phyloP scores from a whole-genome alignment of 1,139 yeast species.

The Suhomyces bokatorum region DNA sequence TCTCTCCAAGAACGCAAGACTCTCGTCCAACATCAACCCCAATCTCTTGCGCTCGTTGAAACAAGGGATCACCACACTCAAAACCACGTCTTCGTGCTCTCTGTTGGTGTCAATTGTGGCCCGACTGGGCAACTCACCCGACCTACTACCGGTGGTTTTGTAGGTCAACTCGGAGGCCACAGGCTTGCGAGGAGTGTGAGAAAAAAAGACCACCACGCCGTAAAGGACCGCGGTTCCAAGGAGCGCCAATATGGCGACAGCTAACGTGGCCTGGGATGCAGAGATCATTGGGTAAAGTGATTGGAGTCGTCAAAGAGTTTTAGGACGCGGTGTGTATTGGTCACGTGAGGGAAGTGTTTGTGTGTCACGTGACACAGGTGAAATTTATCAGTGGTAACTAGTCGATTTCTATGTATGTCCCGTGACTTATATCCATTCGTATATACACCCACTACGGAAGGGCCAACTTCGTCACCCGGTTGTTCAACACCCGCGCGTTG shows the following conservation, averaged over 20 bases:
- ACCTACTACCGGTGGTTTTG: conserved; percentile 36
- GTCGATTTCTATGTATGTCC: neutral
- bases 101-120: conserved; percentile 21
- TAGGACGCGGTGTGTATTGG: neutral
- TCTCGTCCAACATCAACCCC: conserved; percentile 74
- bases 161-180: conserved; percentile 53
- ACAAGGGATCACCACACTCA: conserved; percentile 88
- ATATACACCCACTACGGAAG: conserved; percentile 4
- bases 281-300: conserved; percentile 4
- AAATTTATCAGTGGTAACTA: too few species aligned
- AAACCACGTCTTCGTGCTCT: conserved; percentile 33
- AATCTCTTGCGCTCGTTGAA: conserved; percentile 81
- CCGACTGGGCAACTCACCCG: conserved; percentile 32
- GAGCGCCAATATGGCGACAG: conserved; percentile 3
- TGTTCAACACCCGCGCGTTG: conserved; percentile 59
- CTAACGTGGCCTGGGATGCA: conserved; percentile 1
- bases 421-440: neutral
- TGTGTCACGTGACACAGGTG: too few species aligned
- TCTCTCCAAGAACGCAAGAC: conserved; percentile 55
- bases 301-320: neutral
- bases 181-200: conserved; percentile 66
- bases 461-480: conserved; percentile 47
- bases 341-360: too few species aligned
- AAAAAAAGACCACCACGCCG: conserved; percentile 44
- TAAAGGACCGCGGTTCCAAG: conserved; percentile 30